These are phyloP conservation scores for Pythium periplocum DNA, from an alignment of 352 stramenopile genomes.

Conservation along the genomic window DNA sequence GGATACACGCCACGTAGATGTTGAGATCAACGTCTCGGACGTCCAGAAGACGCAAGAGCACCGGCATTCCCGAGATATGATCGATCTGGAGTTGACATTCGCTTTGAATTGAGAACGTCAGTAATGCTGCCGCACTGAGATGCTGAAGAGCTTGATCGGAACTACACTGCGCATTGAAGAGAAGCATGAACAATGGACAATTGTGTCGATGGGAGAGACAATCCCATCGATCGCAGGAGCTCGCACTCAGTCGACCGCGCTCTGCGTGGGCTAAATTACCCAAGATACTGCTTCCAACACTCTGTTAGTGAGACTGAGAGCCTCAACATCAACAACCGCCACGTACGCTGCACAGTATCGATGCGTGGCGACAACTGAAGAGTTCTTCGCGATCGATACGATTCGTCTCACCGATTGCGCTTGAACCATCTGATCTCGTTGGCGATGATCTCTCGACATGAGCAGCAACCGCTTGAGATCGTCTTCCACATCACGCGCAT, in stretches of 20 bases:
- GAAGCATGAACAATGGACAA: slow-evolving; percentile 54
- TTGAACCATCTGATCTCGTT: slow-evolving; percentile 55
- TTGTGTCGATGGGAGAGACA: slow-evolving; percentile 69
- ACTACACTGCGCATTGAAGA: slow-evolving; percentile 25
- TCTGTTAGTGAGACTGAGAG: not conserved
- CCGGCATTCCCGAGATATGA: slow-evolving; percentile 29
- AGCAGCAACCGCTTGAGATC: slow-evolving; percentile 53
- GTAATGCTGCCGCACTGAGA: slow-evolving; percentile 42
- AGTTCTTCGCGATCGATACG: slow-evolving; percentile 32
- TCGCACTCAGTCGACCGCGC: slow-evolving; percentile 43
- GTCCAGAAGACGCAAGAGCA: slow-evolving; percentile 47
- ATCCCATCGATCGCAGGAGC: slow-evolving; percentile 60
- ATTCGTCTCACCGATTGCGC: slow-evolving; percentile 50
- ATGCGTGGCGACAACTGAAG: slow-evolving; percentile 7
- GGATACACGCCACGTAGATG: slow-evolving; percentile 38
- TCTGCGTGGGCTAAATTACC: slow-evolving; percentile 55
- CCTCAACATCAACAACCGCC: not conserved
- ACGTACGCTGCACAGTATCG: slow-evolving; percentile 4
- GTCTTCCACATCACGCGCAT: slow-evolving; percentile 33
- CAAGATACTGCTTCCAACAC: slow-evolving; percentile 33
- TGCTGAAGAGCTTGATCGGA: slow-evolving; percentile 27
- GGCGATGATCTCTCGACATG: slow-evolving; percentile 33
- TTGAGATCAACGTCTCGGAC: slow-evolving; percentile 34
- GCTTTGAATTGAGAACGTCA: slow-evolving; percentile 65
- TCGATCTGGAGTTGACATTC: slow-evolving; percentile 73